Conservation (phyloP, 2,329 filamentous ascomycete species). For the Epichloe sylvatica region DNA sequence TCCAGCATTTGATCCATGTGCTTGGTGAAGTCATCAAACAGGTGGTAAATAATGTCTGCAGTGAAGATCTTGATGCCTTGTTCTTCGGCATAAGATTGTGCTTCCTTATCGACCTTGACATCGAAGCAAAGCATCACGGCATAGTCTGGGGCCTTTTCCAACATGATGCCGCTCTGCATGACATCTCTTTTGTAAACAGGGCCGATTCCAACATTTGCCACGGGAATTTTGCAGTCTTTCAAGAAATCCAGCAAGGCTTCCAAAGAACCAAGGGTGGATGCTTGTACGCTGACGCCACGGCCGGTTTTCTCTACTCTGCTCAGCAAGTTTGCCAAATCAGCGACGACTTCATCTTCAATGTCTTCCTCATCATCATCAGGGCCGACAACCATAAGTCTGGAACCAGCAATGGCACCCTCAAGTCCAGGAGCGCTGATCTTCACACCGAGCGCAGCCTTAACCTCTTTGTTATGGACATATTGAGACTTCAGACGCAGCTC, state of each 20-base stretch:
- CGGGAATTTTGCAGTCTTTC: conserved; percentile 89
- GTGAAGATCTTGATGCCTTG: conserved; percentile 96
- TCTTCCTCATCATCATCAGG: conserved; percentile 95
- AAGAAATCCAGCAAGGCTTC: conserved; percentile 95
- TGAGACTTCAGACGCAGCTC: conserved; percentile 89
- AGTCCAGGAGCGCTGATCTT: conserved; percentile 96
- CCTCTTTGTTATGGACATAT: conserved; percentile 98
- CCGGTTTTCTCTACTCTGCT: conserved; percentile 84
- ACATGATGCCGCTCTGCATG: conserved; percentile 87
- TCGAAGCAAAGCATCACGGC: conserved; percentile 99
- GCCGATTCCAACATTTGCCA: conserved; percentile 92
- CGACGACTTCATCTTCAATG: conserved; percentile 90
- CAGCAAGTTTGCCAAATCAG: conserved; percentile 81
- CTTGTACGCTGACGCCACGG: conserved; percentile 91
- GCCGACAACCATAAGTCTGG: conserved; percentile 83
- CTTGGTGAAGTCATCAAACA: conserved; percentile 92
- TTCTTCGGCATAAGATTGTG: conserved; percentile 77
- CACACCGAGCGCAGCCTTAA: conserved; percentile 95
- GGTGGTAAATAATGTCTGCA: conserved; percentile 96
- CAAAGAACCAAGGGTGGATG: conserved; percentile 90
- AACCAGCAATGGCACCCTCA: conserved; percentile 91
- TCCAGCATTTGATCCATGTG: conserved; percentile 81
- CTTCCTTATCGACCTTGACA: conserved; percentile 97
- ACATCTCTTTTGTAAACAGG: conserved; percentile 97
- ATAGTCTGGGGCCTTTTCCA: conserved; percentile 87